These are phyloP conservation scores for Lepidium sativum DNA, from an alignment of 345 rosid genomes.

Conservation along the genomic window DNA sequence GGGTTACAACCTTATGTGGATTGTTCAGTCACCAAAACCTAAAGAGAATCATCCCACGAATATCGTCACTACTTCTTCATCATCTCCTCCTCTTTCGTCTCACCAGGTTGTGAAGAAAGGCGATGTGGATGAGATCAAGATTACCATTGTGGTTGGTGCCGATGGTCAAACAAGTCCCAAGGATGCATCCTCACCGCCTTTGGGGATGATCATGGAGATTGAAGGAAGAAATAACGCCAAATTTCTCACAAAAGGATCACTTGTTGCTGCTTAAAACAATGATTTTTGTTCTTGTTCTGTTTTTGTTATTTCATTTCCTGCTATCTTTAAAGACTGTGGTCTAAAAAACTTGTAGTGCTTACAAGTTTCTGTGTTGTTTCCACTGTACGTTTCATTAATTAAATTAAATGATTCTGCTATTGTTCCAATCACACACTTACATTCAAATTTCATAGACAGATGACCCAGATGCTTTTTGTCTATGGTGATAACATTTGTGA, in stretches of 20 bases:
- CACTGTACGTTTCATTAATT: not conserved
- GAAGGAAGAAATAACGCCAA: constrained; percentile 19
- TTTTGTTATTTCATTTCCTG: constrained; percentile 1
- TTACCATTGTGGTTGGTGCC: constrained; percentile 20
- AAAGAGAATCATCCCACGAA: not conserved
- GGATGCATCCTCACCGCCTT: constrained; percentile 2
- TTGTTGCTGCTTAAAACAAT: constrained; percentile 1
- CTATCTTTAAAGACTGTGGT: not conserved
- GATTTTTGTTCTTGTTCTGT: constrained; percentile 10
- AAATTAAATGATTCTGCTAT: not conserved
- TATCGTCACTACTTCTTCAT: not conserved
- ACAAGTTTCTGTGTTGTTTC: constrained; percentile 5
- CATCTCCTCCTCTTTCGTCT: constrained; percentile 22
- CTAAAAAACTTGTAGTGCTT: constrained; percentile 15
- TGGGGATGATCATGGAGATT: constrained; percentile 13
- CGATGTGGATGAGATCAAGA: constrained; percentile 16
- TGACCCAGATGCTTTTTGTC: not conserved
- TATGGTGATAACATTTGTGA: not conserved
- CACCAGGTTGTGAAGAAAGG: constrained; percentile 15
- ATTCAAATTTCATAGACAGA: not conserved
- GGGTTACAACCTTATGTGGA: constrained; percentile 22
- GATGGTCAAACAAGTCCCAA: constrained; percentile 14
- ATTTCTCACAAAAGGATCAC: constrained; percentile 14
- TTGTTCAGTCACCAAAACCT: constrained; percentile 18
- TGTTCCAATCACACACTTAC: not conserved